phyloP scores from a whole-genome alignment of 345 rosid genomes.

The Eucalyptus regnans region DNA sequence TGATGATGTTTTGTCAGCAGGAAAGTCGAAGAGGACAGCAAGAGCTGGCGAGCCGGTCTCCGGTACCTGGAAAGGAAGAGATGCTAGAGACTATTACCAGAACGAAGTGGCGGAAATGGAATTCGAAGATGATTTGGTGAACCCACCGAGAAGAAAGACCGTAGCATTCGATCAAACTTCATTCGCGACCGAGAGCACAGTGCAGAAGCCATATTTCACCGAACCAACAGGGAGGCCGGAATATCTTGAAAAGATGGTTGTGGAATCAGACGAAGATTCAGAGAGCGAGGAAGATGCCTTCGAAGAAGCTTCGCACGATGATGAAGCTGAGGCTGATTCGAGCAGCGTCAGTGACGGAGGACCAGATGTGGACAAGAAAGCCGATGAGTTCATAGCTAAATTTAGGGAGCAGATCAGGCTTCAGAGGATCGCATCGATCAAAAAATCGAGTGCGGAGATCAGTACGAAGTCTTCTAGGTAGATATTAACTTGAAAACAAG shows the following conservation, averaged over 20 bases:
- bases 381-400: constrained; percentile 95
- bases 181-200: not conserved
- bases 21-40: not conserved
- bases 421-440: constrained; percentile 85
- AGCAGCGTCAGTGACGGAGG: constrained; percentile 25
- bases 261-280: constrained; percentile 7
- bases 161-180: constrained; percentile 8
- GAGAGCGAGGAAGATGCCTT: constrained; percentile 4
- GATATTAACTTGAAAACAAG: not conserved
- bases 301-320: not conserved
- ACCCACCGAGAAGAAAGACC: not conserved
- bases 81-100: not conserved
- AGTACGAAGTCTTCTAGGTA: constrained; percentile 5
- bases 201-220: not conserved
- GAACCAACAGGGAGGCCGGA: not conserved
- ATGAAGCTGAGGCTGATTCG: constrained; percentile 9
- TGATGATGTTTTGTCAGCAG: not conserved
- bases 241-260: constrained; percentile 8
- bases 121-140: not conserved
- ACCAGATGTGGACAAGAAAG: constrained; percentile 92
- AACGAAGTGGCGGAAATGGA: not conserved
- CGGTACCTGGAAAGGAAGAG: not conserved
- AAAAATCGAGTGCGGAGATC: constrained; percentile 41
- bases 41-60: constrained; percentile 2
- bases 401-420: constrained; percentile 98